Base-by-base conservation (phyloP, 805 yeast species). In the Kockiozyma suomiensis region DNA sequence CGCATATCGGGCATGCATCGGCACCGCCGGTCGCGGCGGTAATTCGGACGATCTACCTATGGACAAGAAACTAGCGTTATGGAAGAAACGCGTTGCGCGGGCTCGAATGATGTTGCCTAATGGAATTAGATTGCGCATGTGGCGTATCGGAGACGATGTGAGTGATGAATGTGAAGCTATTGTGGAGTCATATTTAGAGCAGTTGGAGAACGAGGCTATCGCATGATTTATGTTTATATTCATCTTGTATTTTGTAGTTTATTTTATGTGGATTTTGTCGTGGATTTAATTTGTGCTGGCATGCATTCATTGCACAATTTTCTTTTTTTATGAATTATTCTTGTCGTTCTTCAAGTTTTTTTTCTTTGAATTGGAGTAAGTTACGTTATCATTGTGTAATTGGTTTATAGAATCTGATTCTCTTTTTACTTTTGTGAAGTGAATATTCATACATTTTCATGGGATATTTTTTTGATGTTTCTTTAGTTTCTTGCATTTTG, bases 41-140 rank as follows among this genome's bases (percentile, higher is more conserved):
- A 47, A 56, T 33, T 13, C 47, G 25, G 55, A 41, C 25, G 10
- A 17, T 30, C 13, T 10, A n/a, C 58, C 64, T 3, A 41, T 75
- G 15, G 88, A 84, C 64, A 82, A 79, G 58, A 79, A 76, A 47
- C 78, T 79, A 25, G 85, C 82, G 21, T 66, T 75, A 19, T 86
- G 92, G 92, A 79, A 78, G 56, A 74, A 74, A 33, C 76, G 90
- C 46, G 75, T 84, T 1, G 63, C 72, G n/a, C 70, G 73, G 3
- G 80, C 84, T 10, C 70, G 76, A 8, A 68, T 72, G 49, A 72
- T 70, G 56, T 70, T 82, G 21, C 83, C 84, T 0, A 68, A 68
- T 1, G 62, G 71, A 12, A 73, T 80, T 10, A 69, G 72, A 17
- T 70, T 82, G 56, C 72, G 72, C 49, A 72, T 80, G 64, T 82